Evolutionary conservation across 129 eudicot species (phyloP).

Genomic region (Deinandra increscens): DNA sequence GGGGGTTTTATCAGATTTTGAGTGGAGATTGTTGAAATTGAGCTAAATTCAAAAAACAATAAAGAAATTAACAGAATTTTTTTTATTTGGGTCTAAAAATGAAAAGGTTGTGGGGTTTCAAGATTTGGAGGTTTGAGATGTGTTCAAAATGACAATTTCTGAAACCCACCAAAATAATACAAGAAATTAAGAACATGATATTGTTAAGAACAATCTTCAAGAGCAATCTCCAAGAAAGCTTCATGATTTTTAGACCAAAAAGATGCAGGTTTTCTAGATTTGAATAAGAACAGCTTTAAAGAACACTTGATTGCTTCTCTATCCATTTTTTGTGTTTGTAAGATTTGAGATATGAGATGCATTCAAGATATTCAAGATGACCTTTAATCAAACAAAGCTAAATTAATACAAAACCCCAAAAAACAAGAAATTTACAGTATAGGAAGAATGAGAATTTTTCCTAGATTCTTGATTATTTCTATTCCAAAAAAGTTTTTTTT

Average conservation of each 20-base stretch:
- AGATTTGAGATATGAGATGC: conserved; percentile 30
- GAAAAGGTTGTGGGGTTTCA: conserved; percentile 1
- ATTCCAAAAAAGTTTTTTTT: conserved; percentile 5
- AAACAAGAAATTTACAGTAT: conserved; percentile 17
- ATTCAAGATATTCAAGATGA: conserved; percentile 19
- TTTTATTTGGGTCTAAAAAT: background rate
- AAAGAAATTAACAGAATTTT: conserved; percentile 1
- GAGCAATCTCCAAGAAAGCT: background rate
- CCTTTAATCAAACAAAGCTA: conserved; percentile 4
- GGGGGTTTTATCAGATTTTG: conserved; percentile 9
- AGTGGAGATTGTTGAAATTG: background rate
- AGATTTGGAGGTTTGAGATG: conserved; percentile 22
- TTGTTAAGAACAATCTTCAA: conserved; percentile 6
- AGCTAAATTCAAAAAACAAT: background rate
- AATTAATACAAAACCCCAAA: conserved; percentile 1
- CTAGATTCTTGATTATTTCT: conserved; percentile 21
- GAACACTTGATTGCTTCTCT: conserved; percentile 12
- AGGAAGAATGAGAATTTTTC: conserved; percentile 1
- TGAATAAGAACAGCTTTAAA: conserved; percentile 17
- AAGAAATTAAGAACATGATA: background rate
- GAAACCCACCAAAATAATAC: background rate
- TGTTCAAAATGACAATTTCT: background rate
- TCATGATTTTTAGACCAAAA: background rate
- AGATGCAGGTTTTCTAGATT: background rate
- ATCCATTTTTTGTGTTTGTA: background rate